phyloP scores from a whole-genome alignment of 2,329 filamentous ascomycete genomes.

The Daldinia sp. region DNA sequence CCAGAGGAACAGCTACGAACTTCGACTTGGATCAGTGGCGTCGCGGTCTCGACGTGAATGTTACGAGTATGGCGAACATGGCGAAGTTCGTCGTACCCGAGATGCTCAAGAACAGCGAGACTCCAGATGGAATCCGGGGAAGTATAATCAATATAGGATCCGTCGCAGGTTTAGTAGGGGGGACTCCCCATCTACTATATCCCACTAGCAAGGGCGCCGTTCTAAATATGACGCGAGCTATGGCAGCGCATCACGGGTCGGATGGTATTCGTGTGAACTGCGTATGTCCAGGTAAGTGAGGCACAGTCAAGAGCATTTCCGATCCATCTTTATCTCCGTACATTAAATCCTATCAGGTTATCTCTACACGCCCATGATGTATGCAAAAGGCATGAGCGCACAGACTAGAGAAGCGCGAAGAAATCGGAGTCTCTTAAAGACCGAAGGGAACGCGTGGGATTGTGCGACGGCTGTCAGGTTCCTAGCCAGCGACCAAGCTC shows the following conservation, averaged over 20 bases:
- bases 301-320: neutral
- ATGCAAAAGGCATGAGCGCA: constrained; percentile 55
- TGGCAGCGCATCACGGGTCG: constrained; percentile 62
- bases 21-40: constrained; percentile 71
- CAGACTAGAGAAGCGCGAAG: constrained; percentile 55
- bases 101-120: constrained; percentile 65
- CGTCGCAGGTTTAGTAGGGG: constrained; percentile 67
- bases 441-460: constrained; percentile 60
- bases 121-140: constrained; percentile 57
- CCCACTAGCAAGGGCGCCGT: constrained; percentile 63
- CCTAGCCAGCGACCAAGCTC: constrained; percentile 55
- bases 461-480: constrained; percentile 56
- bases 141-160: constrained; percentile 72
- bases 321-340: neutral
- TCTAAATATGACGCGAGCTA: constrained; percentile 64
- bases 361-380: constrained; percentile 63
- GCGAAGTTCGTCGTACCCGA: constrained; percentile 70
- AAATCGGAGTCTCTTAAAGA: constrained; percentile 55
- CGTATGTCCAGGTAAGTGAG: constrained; percentile 57
- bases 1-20: constrained; percentile 68
- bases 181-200: constrained; percentile 60
- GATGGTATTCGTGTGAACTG: constrained; percentile 63
- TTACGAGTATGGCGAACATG: constrained; percentile 75
- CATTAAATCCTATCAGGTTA: constrained; percentile 49
- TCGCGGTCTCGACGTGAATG: constrained; percentile 69